Evolutionary conservation across 805 yeast genomes (phyloP), one percentile per base, ranked within the genome.

Genomic region (Sugiyamaella qingdaonensis): DNA sequence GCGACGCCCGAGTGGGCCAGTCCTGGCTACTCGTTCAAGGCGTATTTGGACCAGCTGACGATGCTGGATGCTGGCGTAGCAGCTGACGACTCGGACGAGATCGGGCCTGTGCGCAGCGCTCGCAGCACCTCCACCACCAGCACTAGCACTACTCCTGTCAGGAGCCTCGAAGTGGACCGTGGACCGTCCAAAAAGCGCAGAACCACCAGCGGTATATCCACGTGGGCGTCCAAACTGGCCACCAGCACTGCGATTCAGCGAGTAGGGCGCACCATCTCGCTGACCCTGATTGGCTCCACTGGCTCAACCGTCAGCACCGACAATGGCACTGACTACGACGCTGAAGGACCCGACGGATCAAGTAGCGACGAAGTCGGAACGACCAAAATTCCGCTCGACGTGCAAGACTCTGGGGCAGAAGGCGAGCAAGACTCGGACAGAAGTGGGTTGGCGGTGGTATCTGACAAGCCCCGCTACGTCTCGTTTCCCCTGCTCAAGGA

Each of bases 1-100:
- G 58, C 58, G 5, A 55, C 35, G 5, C 58, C 58, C 8, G 58
- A 55, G 32, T 55, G 58, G 58, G 58, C 58, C 18, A 19, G 53
- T 33, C 55, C 52, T n/a, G 43, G 48, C 34, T 45, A 48, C 36
- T 54, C 59, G 41, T 52, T 56, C 46, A 54, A 56, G 46, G 18
- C 50, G 4, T 56, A 54, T 33, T 36, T 54, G 37, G 56, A 47
- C 31, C 52, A 47, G 31, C 35, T 54, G 18, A 31, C 50, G 19
- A 11, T 16, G 1, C 34, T 14, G 9, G 7, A 14, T 16, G 16
- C 44, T 27, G 13, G 10, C 13, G 36, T 21, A 31, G 44, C 16
- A n/a, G 51, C 39, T 8, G 46, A 48, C 24, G 50, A 32, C 37
- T 10, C 37, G 24, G 35, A 27, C 24, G 43, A 16, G 19, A 10